Conservation (phyloP, 2,329 filamentous ascomycete species). For the Colletotrichum chrysophilum region DNA sequence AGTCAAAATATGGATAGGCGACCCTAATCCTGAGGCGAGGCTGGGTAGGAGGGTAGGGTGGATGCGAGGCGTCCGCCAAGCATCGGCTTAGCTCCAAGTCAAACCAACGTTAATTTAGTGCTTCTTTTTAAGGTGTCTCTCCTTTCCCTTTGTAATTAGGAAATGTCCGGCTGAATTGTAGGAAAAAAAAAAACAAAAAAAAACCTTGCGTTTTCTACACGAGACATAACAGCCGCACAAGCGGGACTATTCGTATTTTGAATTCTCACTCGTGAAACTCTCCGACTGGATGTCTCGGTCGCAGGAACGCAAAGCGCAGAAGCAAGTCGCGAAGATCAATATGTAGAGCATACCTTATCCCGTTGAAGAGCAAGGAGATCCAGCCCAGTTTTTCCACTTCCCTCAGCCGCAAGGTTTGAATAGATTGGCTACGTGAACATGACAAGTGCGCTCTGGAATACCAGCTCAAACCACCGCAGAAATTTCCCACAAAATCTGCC, state of each 20-base stretch:
- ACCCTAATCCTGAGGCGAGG: not conserved
- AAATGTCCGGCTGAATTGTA: not conserved
- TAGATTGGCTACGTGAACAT: not conserved
- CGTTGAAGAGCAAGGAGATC: not conserved
- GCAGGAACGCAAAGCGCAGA: not conserved
- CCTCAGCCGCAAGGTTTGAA: not conserved
- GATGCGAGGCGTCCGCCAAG: not conserved
- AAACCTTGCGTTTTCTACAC: not conserved
- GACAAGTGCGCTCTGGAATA: not conserved
- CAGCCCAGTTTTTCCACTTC: not conserved
- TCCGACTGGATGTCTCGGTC: not conserved
- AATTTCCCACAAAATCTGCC: not conserved
- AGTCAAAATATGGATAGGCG: not conserved
- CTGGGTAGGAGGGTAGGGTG: not conserved
- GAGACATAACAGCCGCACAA: not conserved
- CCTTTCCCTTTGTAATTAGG: not conserved
- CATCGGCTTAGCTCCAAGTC: not conserved
- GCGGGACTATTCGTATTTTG: not conserved
- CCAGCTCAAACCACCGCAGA: not conserved
- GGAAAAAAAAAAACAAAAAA: not conserved
- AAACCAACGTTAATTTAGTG: conserved; percentile 17
- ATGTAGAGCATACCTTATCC: not conserved
- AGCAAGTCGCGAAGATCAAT: not conserved
- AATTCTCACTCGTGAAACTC: not conserved
- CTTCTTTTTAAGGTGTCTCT: not conserved